phyloP scores from a whole-genome alignment of 2,329 filamentous ascomycete species.

The Fusarium subglutinans region DNA sequence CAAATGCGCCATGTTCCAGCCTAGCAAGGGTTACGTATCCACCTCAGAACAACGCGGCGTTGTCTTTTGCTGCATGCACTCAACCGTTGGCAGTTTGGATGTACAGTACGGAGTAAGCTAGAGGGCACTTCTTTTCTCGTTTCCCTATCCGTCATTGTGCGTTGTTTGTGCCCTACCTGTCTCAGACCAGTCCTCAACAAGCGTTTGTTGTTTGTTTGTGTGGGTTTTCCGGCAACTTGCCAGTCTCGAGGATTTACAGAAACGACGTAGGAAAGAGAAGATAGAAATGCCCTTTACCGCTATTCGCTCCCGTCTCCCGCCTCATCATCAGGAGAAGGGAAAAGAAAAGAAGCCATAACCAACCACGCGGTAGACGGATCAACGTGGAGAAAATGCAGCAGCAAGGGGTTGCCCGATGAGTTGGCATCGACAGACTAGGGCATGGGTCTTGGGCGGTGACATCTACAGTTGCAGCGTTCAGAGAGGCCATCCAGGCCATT shows the following conservation, averaged over 20 bases:
- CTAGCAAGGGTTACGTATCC: slow-evolving; percentile 23
- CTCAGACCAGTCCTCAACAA: background rate
- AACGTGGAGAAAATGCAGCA: slow-evolving; percentile 18
- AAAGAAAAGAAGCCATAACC: slow-evolving; percentile 5
- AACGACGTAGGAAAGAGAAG: background rate
- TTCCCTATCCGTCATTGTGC: slow-evolving; percentile 18
- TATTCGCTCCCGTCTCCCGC: background rate
- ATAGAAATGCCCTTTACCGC: slow-evolving; percentile 4
- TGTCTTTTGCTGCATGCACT: slow-evolving; percentile 41
- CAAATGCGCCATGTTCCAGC: slow-evolving; percentile 2
- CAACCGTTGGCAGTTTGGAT: slow-evolving; percentile 36
- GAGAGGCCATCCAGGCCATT: background rate
- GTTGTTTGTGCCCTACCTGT: slow-evolving; percentile 24
- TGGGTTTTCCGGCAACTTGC: background rate
- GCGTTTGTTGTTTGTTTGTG: background rate
- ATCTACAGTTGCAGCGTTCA: slow-evolving; percentile 5
- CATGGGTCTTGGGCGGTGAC: slow-evolving; percentile 18
- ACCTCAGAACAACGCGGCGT: slow-evolving; percentile 18
- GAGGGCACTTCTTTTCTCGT: slow-evolving; percentile 10
- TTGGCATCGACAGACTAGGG: slow-evolving; percentile 26
- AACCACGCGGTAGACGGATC: slow-evolving; percentile 27
- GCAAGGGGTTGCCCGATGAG: slow-evolving; percentile 24
- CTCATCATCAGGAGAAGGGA: background rate
- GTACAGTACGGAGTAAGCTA: background rate
- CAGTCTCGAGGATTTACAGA: background rate